These are phyloP conservation scores for Fusarium sublunatum DNA, from an alignment of 2,329 filamentous ascomycete species.

Conservation along the genomic window DNA sequence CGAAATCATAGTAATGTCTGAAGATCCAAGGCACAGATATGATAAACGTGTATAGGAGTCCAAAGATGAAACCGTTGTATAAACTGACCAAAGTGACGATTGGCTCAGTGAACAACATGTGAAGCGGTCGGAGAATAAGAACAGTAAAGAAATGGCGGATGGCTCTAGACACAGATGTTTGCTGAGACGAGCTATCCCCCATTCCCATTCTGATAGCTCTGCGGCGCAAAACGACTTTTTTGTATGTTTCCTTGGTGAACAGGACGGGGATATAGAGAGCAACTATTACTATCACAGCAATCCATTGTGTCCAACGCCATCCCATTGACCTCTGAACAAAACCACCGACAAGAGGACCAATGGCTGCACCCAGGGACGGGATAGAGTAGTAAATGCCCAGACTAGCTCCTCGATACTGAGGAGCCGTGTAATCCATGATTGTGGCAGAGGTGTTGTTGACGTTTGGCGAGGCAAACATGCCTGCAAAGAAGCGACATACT, in stretches of 20 bases:
- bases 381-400: slow-evolving; percentile 33
- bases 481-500: slow-evolving; percentile 28
- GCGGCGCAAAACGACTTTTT: slow-evolving; percentile 21
- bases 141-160: slow-evolving; percentile 29
- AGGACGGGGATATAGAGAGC: slow-evolving; percentile 21
- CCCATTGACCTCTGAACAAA: slow-evolving; percentile 18
- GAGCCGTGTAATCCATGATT: slow-evolving; percentile 20
- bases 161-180: neutral
- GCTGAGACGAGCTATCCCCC: slow-evolving; percentile 28
- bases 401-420: slow-evolving; percentile 11
- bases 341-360: slow-evolving; percentile 18
- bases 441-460: slow-evolving; percentile 35
- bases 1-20: slow-evolving; percentile 17
- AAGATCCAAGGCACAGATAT: slow-evolving; percentile 33
- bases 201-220: slow-evolving; percentile 25
- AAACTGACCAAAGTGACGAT: slow-evolving; percentile 29
- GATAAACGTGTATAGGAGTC: slow-evolving; percentile 28
- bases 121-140: slow-evolving; percentile 26
- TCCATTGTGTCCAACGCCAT: slow-evolving; percentile 36
- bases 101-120: slow-evolving; percentile 30
- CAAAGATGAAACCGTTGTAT: slow-evolving; percentile 35
- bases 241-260: slow-evolving; percentile 31
- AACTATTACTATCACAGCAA: slow-evolving; percentile 15
- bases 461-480: slow-evolving; percentile 33
- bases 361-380: slow-evolving; percentile 20